Evolutionary conservation across 495 filamentous ascomycete genomes (phyloP).

Genomic region (Penicillium flavigenum): DNA sequence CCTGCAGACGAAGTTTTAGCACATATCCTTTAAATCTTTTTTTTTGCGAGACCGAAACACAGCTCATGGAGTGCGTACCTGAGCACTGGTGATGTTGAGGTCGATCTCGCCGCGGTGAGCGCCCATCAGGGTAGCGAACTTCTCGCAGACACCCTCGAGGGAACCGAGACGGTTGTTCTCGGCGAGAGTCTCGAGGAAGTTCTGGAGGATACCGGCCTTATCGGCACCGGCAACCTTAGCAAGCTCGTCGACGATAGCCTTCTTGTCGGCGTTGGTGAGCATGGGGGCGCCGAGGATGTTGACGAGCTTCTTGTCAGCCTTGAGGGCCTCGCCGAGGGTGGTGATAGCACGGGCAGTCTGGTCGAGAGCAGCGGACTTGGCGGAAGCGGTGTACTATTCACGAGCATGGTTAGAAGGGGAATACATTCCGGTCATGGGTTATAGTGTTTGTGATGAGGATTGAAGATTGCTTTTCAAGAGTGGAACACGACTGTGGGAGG

Average conservation of each 20-base stretch:
- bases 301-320: constrained; percentile 76
- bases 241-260: constrained; percentile 77
- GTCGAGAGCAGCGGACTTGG: constrained; percentile 83
- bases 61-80: constrained; percentile 54
- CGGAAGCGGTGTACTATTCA: constrained; percentile 86
- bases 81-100: constrained; percentile 82
- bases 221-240: constrained; percentile 70
- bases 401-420: constrained; percentile 5
- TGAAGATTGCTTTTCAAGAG: constrained; percentile 17
- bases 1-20: constrained; percentile 49
- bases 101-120: constrained; percentile 91
- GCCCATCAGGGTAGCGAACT: constrained; percentile 84
- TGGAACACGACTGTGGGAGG: constrained; percentile 15
- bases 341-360: constrained; percentile 71
- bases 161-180: constrained; percentile 93
- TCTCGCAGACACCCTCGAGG: constrained; percentile 76
- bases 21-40: neutral
- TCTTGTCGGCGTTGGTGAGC: constrained; percentile 74
- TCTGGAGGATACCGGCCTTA: constrained; percentile 82
- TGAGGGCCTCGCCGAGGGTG: constrained; percentile 66
- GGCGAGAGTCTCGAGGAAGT: constrained; percentile 84
- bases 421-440: neutral
- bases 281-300: constrained; percentile 77
- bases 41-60: neutral
- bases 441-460: constrained; percentile 6